Evolutionary conservation across 352 stramenopile species (phyloP).

Genomic region (Phytophthora tubulina): DNA sequence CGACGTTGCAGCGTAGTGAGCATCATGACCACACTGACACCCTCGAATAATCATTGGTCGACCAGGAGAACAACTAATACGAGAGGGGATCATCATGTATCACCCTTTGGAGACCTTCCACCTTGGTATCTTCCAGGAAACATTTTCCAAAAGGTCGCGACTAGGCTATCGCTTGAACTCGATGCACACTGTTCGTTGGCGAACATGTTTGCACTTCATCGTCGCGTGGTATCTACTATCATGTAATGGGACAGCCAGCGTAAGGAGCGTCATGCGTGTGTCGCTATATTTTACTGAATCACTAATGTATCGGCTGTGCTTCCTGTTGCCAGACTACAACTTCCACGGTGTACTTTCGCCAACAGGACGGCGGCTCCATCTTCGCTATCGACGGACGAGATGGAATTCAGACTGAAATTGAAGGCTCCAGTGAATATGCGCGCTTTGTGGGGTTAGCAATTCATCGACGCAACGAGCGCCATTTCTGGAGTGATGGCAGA

Average conservation of each 20-base stretch:
- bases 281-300: not conserved
- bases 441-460: constrained; percentile 60
- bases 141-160: constrained; percentile 16
- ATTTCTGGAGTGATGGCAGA: constrained; percentile 75
- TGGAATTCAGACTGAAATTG: constrained; percentile 44
- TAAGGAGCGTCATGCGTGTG: not conserved
- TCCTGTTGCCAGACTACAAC: constrained; percentile 25
- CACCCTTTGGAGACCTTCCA: too few relatives aligned
- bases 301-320: constrained; percentile 1
- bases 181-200: not conserved
- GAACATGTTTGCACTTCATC: not conserved
- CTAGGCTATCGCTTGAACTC: not conserved
- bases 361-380: constrained; percentile 61
- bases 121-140: not conserved
- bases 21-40: not conserved
- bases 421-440: constrained; percentile 48
- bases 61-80: too few relatives aligned
- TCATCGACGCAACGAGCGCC: constrained; percentile 38
- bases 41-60: not conserved
- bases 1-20: constrained; percentile 6
- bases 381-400: constrained; percentile 58
- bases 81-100: too few relatives aligned
- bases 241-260: constrained; percentile 5
- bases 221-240: constrained; percentile 4
- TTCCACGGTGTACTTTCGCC: constrained; percentile 75